Conservation (phyloP, 495 filamentous ascomycete species). For the Penicillium longicatenatum region DNA sequence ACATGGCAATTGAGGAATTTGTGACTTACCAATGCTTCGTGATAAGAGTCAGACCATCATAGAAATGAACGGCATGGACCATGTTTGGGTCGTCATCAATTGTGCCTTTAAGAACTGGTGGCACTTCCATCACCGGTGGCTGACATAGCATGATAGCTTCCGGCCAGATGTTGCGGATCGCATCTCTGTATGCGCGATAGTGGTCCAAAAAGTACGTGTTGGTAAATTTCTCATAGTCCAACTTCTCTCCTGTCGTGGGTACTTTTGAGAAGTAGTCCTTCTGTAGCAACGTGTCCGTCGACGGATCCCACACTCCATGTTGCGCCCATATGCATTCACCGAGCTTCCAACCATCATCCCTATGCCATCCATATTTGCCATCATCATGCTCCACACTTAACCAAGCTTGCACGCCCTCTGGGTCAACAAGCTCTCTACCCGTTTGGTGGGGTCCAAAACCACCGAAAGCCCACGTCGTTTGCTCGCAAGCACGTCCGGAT, state of each 20-base stretch:
- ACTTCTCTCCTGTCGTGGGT: slow-evolving; percentile 64
- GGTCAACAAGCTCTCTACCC: slow-evolving; percentile 80
- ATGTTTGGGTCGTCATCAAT: slow-evolving; percentile 85
- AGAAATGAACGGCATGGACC: slow-evolving; percentile 93
- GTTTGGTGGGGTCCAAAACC: slow-evolving; percentile 88
- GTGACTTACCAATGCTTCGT: slow-evolving; percentile 85
- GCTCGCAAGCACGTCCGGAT: slow-evolving; percentile 84
- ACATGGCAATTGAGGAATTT: too few relatives aligned
- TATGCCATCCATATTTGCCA: slow-evolving; percentile 82
- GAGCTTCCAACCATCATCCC: slow-evolving; percentile 85
- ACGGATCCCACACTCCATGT: slow-evolving; percentile 92
- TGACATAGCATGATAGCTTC: slow-evolving; percentile 88
- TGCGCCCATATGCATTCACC: slow-evolving; percentile 97
- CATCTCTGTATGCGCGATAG: slow-evolving; percentile 73
- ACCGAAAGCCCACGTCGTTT: slow-evolving; percentile 91
- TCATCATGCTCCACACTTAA: slow-evolving; percentile 80
- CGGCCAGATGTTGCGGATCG: slow-evolving; percentile 73
- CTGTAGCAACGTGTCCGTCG: slow-evolving; percentile 70
- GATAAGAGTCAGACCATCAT: slow-evolving; percentile 94
- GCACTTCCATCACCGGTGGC: slow-evolving; percentile 87
- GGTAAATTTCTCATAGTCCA: slow-evolving; percentile 84
- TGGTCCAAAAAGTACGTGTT: slow-evolving; percentile 87
- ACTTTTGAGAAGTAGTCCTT: slow-evolving; percentile 88
- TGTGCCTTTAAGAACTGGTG: slow-evolving; percentile 84
- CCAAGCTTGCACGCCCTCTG: slow-evolving; percentile 84